These are phyloP conservation scores for Takashimella koratensis DNA, from an alignment of 1,284 basidiomycete species.

Conservation along the genomic window DNA sequence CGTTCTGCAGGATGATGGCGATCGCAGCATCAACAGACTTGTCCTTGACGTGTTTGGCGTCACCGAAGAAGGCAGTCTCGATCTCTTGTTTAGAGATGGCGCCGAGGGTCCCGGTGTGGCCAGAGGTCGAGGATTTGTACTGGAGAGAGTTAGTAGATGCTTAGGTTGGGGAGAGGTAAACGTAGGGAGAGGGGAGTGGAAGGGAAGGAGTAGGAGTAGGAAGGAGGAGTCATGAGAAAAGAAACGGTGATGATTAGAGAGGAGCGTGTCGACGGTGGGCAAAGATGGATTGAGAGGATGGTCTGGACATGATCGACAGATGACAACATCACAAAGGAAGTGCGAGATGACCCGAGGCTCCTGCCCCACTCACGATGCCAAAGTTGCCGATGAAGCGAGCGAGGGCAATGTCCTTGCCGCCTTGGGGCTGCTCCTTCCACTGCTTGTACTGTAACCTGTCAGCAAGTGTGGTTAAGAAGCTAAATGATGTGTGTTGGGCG, in stretches of 20 bases:
- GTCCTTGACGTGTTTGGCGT: conserved; percentile 44
- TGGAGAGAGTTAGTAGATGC: conserved; percentile 13
- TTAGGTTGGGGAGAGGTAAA: background rate
- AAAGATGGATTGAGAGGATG: background rate
- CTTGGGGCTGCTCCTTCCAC: conserved; percentile 37
- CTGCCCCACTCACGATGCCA: conserved; percentile 32
- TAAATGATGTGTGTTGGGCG: background rate
- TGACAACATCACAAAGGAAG: too few species aligned
- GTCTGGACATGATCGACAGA: too few species aligned
- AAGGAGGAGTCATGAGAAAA: background rate
- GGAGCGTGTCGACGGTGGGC: too few species aligned
- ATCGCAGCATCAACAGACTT: conserved; percentile 46
- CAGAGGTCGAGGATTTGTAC: conserved; percentile 39
- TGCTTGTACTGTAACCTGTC: conserved; percentile 29
- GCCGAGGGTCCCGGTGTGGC: conserved; percentile 40
- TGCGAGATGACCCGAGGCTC: too few species aligned
- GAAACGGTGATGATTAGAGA: too few species aligned
- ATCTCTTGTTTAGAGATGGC: conserved; percentile 43
- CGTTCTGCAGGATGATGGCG: conserved; percentile 40
- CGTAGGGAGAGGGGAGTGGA: background rate
- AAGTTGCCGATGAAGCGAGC: conserved; percentile 44
- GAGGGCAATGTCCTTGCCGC: conserved; percentile 42
- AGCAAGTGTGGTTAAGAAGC: background rate
- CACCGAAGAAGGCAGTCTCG: conserved; percentile 44
- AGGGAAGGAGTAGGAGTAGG: background rate